Base-by-base conservation (phyloP, 2,329 filamentous ascomycete species). In the Alternaria infectoria region DNA sequence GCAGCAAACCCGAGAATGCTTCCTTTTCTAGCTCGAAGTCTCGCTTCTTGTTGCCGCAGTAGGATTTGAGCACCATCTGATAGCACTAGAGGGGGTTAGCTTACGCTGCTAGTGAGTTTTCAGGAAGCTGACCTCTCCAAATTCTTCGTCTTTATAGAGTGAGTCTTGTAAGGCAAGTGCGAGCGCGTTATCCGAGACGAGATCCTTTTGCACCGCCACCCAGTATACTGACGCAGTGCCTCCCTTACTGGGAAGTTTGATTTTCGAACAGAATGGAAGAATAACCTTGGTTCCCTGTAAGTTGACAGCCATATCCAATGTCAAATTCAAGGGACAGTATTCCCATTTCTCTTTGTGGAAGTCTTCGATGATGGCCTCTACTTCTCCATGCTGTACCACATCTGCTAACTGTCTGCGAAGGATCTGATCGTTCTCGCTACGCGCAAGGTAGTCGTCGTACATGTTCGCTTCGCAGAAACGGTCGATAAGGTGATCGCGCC, bases 51-150 rank as follows among this genome's bases (percentile, higher is more conserved):
- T 64, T 54, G 6, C 66, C 51, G 1, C 21, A 23, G 44, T 71
- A 80, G 1, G 71, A 64, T 50, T 80, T 80, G 5, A 80, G 19
- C 1, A 71, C 76, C 46, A 80, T 70, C 43, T 73, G 55, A 26
- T 78, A 79, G 25, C 66, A 69, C 46, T 47, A 3, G 6, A 7
- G 5, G 4, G 7, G 3, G 23, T 47, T n/a, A 47, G 45, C 21
- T 21, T 21, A 21, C 21, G 21, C 21, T 21, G 21, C 21, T 21
- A 21, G 21, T 21, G 21, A 21, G 21, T 21, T 21, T 21, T 21
- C 6, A 25, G 8, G 44, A 10, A 5, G 9, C 45, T 30, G 5
- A 49, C 46, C 25, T 50, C 25, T 30, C 45, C 45, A 28, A n/a
- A 47, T 3, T n/a, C 4, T 1, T 17, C 5, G 3, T 49, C 46